Evolutionary conservation across 2,329 filamentous ascomycete species (phyloP), one percentile per base, ranked within the genome.

Genomic region (Venturiaceae sp.): DNA sequence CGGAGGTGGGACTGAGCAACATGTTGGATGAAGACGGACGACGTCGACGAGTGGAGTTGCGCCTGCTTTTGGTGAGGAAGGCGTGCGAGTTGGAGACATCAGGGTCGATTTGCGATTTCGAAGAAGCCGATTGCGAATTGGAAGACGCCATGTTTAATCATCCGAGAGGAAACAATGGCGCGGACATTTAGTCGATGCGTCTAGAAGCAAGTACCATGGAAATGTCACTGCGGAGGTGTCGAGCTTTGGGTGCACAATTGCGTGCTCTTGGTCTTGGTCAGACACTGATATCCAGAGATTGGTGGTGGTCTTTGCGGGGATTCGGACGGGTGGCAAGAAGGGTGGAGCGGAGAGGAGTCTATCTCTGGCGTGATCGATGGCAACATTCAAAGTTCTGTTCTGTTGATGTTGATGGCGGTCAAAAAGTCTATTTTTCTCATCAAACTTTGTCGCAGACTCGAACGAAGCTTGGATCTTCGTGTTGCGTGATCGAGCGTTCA

Each of bases 1-100:
- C 55, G 2, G 55, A 57, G 44, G 55, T 21, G 3, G 55, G 55
- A 23, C 55, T 47, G 23, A 50, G 41, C 16, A 57, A 26, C 55
- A 57, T 57, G 6, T 32, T 47, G 7, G 41, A 47, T 3, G 55
- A 57, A 9, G 28, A 41, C 5, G 23, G 30, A 8, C 44, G 34
- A 26, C 34, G 55, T 32, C 55, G 13, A 16, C 28, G 41, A 6
- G 44, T 36, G 34, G 55, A 57, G 23, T 46, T 57, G 41, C 44
- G 44, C 23, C 52, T 53, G 52, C 32, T 37, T 53, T 53, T 36
- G 14, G 52, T 14, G 52, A 26, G 44, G 9, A 50, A 30, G 44
- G 13, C 44, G 44, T n/a, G 44, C 8, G 36, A 16, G 9, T 39
- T 16, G 13, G 44, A 50, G 44, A 28, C 26, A n/a, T n/a, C n/a